Percentiles rank a stretch among this genome's conserved stretches.
Conservation (phyloP, 2,329 filamentous ascomycete species). For the Pseudocercospora vitis region DNA sequence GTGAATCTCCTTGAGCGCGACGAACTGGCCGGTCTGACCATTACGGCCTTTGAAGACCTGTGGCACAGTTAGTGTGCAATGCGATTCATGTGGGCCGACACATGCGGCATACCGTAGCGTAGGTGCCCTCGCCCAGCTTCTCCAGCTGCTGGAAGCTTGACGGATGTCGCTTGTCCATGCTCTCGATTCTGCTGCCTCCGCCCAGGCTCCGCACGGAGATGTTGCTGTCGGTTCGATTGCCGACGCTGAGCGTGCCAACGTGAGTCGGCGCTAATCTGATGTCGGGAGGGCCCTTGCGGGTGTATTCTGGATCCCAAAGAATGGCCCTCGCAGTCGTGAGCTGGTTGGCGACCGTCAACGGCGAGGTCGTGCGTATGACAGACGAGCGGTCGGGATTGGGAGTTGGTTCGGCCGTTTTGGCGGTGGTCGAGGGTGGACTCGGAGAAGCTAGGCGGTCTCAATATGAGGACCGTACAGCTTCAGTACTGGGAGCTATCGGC, state of each 20-base stretch:
- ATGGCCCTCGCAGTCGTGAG: slow-evolving; percentile 52
- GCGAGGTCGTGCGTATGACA: slow-evolving; percentile 16
- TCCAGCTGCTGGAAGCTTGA: slow-evolving; percentile 99
- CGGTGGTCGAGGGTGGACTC: slow-evolving; percentile 1
- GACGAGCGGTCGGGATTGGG: slow-evolving; percentile 16
- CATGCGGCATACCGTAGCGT: slow-evolving; percentile 74
- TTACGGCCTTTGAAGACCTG: slow-evolving; percentile 99
- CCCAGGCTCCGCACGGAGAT: slow-evolving; percentile 52
- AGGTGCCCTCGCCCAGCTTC: slow-evolving; percentile 96
- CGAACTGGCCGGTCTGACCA: slow-evolving; percentile 91
- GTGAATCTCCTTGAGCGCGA: slow-evolving; percentile 92
- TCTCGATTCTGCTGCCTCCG: slow-evolving; percentile 42
- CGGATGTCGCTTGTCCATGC: slow-evolving; percentile 91
- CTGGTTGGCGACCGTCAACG: slow-evolving; percentile 31
- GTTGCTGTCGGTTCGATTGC: slow-evolving; percentile 52
- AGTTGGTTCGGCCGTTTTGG: slow-evolving; percentile 24
- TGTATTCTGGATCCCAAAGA: slow-evolving; percentile 53
- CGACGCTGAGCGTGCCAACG: slow-evolving; percentile 50
- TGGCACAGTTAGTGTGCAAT: slow-evolving; percentile 4
- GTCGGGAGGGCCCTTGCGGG: slow-evolving; percentile 46
- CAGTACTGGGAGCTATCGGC: background rate
- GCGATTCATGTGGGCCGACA: background rate
- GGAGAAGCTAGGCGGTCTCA: background rate
- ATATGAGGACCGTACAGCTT: background rate
- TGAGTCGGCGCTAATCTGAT: slow-evolving; percentile 49